phyloP scores from a whole-genome alignment of 169 alveolate genomes.

The Plasmodium inui region DNA sequence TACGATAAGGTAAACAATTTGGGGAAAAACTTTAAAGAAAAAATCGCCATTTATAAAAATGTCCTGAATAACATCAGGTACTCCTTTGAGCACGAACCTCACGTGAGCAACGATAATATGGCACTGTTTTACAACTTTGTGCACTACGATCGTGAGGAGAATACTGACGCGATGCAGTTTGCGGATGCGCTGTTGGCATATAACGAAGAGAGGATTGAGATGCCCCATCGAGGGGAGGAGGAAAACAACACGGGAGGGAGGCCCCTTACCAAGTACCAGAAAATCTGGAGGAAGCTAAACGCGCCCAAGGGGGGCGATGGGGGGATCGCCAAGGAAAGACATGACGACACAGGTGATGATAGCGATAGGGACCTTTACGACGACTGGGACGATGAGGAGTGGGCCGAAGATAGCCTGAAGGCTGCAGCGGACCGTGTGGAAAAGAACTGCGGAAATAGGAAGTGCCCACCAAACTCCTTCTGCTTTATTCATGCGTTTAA shows the following conservation, averaged over 20 bases:
- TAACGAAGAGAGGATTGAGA: neutral
- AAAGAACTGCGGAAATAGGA: constrained; percentile 1
- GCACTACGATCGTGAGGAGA: neutral
- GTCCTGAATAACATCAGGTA: neutral
- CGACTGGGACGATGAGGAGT: neutral
- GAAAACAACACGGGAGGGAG: neutral
- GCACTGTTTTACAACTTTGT: constrained; percentile 26
- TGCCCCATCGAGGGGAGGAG: neutral
- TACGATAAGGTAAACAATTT: neutral
- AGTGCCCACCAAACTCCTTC: constrained; percentile 18
- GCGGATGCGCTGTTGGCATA: constrained; percentile 10
- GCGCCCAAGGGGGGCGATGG: neutral
- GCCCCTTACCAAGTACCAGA: neutral
- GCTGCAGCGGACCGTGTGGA: constrained; percentile 1
- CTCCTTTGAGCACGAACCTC: constrained; percentile 8
- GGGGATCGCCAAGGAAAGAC: neutral
- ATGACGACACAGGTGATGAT: neutral
- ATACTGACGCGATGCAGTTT: neutral
- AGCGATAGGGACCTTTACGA: neutral
- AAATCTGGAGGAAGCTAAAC: neutral
- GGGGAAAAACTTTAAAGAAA: constrained; percentile 6
- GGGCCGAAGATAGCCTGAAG: neutral
- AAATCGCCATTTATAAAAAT: neutral
- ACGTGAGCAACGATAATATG: neutral
- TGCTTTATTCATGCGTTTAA: constrained; percentile 2